These are phyloP conservation scores for Smittium mucronatum DNA, from an alignment of 371 early-diverging fungal species.

Conservation along the genomic window DNA sequence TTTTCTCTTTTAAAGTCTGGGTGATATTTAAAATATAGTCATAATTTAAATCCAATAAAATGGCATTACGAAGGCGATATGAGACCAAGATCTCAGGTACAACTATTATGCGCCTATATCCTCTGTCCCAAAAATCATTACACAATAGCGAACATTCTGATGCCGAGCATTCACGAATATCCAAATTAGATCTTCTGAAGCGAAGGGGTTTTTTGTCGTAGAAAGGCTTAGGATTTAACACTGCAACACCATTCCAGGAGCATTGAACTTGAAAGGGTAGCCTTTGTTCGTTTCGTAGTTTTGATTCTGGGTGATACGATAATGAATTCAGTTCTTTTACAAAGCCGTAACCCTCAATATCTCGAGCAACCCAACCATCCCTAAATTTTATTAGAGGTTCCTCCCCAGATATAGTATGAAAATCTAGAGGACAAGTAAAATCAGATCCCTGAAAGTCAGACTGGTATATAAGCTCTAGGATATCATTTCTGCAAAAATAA, in stretches of 20 bases:
- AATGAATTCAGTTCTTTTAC: slow-evolving; percentile 18
- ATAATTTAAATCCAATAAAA: background rate
- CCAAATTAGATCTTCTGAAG: slow-evolving; percentile 23
- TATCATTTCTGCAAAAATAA: slow-evolving; percentile 34
- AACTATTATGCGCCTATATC: slow-evolving; percentile 24
- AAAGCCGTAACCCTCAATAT: slow-evolving; percentile 33
- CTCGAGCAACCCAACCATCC: slow-evolving; percentile 38
- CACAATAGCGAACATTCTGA: too few relatives aligned
- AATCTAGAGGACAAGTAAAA: slow-evolving; percentile 37
- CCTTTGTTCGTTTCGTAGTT: background rate
- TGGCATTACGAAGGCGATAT: slow-evolving; percentile 15
- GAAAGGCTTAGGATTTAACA: slow-evolving; percentile 32
- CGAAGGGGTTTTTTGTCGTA: slow-evolving; percentile 10
- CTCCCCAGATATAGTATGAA: too few relatives aligned
- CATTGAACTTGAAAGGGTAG: slow-evolving; percentile 37
- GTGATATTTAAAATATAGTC: too few relatives aligned
- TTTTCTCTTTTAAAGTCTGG: background rate
- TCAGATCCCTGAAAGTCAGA: too few relatives aligned
- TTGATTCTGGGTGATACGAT: slow-evolving; percentile 8
- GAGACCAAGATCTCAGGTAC: slow-evolving; percentile 35
- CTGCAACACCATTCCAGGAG: slow-evolving; percentile 39
- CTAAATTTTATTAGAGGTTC: slow-evolving; percentile 30
- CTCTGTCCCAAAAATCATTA: slow-evolving; percentile 32
- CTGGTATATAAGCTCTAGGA: slow-evolving; percentile 35
- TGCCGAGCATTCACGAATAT: slow-evolving; percentile 33